Evolutionary conservation across 2,329 filamentous ascomycete genomes (phyloP), one percentile per base, ranked within the genome.

Genomic region (Ciborinia camelliae): DNA sequence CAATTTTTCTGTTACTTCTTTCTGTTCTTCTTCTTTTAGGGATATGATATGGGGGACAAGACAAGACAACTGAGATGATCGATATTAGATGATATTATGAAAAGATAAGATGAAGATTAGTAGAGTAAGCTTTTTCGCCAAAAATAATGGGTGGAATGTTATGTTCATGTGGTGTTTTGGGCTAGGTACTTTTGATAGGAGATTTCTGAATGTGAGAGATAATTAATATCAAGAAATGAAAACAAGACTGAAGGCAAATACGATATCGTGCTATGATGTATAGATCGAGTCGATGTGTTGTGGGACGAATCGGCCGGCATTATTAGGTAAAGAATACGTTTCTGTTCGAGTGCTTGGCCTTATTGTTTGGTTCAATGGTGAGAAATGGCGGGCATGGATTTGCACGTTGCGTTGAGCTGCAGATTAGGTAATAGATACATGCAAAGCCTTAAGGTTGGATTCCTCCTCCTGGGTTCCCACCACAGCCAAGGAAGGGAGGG

Each of bases 1-100:
- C 20, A n/a, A 47, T 35, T 26, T 47, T 47, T 26, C 30, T 23
- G 55, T 20, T 10, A 7, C 41, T 23, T 59, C n/a, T 35, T 59
- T 48, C 41, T 32, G 47, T 15, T 59, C 39, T 59, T 47, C 55
- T 32, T 59, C 41, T 59, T 59, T 59, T 47, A 59, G 55, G 55
- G 55, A 37, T 59, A 59, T 47, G 55, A 59, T 59, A 35, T 35
- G 55, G 41, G 41, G 41, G 30, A 35, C n/a, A 59, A 47, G 41
- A 47, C n/a, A 45, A 58, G 41, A 47, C 41, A 47, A 58, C 41
- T 58, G 55, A 58, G 43, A 59, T 59, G 55, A 59, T 59, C 35
- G 54, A 47, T 28, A 59, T 47, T 59, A 59, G 55, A 59, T 32
- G 55, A 59, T 55, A 43, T 35, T 59, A 59, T 47, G 55, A 47